Percentiles rank a stretch among this genome's conserved stretches.
These are phyloP conservation scores for Stramenopiles sp. DNA, from an alignment of 352 stramenopile species.

Conservation along the genomic window DNA sequence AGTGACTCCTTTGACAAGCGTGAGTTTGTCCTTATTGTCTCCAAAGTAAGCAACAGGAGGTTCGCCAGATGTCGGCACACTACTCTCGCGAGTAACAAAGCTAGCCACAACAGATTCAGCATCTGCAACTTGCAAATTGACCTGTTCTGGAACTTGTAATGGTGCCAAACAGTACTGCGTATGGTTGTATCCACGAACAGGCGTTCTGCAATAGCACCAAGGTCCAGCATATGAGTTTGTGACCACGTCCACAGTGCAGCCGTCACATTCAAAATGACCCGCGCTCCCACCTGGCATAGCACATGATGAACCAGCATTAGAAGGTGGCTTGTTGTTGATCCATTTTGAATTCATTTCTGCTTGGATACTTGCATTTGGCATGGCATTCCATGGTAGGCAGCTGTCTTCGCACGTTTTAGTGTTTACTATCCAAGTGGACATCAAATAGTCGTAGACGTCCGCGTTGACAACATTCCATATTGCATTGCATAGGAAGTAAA, in stretches of 20 bases:
- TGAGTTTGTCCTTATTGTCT: not conserved
- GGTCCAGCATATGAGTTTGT: not conserved
- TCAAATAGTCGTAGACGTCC: not conserved
- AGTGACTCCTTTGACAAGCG: not conserved
- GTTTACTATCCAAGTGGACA: not conserved
- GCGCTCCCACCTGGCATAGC: not conserved
- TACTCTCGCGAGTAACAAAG: not conserved
- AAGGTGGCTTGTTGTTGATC: not conserved
- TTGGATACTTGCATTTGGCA: not conserved
- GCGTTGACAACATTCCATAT: no score
- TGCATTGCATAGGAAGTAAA: no score
- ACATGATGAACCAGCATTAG: not conserved
- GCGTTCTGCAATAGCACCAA: not conserved
- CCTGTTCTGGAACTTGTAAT: not conserved
- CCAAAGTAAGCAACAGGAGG: not conserved
- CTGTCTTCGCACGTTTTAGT: not conserved
- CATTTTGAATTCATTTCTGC: not conserved
- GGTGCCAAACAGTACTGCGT: not conserved
- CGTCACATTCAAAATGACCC: not conserved
- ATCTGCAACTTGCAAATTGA: not conserved
- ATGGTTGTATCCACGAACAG: not conserved
- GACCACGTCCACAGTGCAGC: not conserved
- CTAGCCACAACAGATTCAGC: not conserved
- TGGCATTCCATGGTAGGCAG: not conserved
- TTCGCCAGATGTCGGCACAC: not conserved